Base-by-base conservation (phyloP, 2,329 filamentous ascomycete species). In the Cladophialophora psammophila region DNA sequence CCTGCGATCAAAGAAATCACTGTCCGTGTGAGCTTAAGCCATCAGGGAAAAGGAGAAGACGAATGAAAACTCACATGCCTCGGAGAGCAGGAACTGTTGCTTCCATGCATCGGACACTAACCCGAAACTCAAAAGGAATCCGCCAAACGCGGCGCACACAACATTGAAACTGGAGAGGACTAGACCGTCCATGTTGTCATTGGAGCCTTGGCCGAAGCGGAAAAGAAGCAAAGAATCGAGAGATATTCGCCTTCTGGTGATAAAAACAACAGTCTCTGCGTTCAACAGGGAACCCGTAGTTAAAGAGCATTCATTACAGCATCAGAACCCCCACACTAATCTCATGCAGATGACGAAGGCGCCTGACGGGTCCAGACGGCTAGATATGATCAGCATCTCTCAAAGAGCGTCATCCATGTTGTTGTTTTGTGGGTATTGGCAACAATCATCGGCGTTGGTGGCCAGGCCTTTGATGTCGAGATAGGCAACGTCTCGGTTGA, bases 61-160 rank as follows among this genome's bases (percentile, higher is more conserved):
- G 57, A 35, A 6, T 54, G 38, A 38, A 31, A 32, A 87, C 90
- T 77, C 82, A 94, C 92, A 82, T 60, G 94, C 92, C 85, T 97
- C 94, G 1, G 92, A 96, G 1, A 97, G 84, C 76, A 96, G 96
- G 75, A 91, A 94, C 66, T 88, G 90, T 80, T 97, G 93, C 76
- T 97, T 97, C 75, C 91, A 85, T n/a, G 96, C 85, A 75, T 93
- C 96, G 0, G 93, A 96, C 0, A 97, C 92, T 55, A 97, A 80
- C 5, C 93, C 93, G 75, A 96, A 97, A n/a, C 95, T 72, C 0
- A 91, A 92, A 68, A 97, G 88, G 80, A 95, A 97, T 1, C 92
- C 93, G 13, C 94, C 94, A 13, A 96, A 79, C 5, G 92, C 86
- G 62, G 91, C 90, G 76, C 92, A 88, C 61, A 93, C 87, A 70